Evolutionary conservation across 2,329 filamentous ascomycete genomes (phyloP), one percentile per base, ranked within the genome.

Genomic region (Penicillium carneum): DNA sequence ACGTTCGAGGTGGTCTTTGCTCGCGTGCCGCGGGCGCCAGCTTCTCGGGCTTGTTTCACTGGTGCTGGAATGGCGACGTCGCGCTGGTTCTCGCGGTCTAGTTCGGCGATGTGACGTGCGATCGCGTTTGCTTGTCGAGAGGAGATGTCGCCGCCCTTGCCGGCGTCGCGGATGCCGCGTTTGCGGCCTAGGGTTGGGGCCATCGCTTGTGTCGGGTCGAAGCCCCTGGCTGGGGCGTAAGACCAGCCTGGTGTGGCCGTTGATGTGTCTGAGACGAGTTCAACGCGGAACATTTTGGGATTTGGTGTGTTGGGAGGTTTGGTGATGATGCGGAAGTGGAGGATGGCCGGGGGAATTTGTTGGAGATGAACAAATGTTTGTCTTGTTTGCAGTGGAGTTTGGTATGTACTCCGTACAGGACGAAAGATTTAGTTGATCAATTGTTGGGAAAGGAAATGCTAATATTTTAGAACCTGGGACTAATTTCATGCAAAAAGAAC

Each of bases 201-300:
- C 81, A 78, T 61, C 80, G 79, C 65, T 82, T 84, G 84, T 10
- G 86, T 83, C 12, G 85, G 83, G 57, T 86, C 84, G 58, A 85
- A 83, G 76, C 84, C 74, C 16, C 86, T 88, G 73, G 97, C 92
- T 33, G 93, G 88, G 1, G 97, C 91, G 75, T 97, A 97, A 12
- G 92, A 92, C 90, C 93, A 98, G 72, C 94, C 94, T 0, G 94
- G 93, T 1, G 92, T 90, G 46, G 85, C 82, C 46, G 87, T 86
- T 16, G 87, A 88, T 31, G 87, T 82, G 72, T 87, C 88, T 38
- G 92, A 90, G 59, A 97, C 82, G 69, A 96, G 90, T 78, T 96
- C 88, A 71, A 98, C 92, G 71, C 91, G 90, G 68, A 86, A 86
- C 84, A 88, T 88, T 42, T 46, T 57, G 49, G 3, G 45, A 2